Base-by-base conservation (phyloP, 2,329 filamentous ascomycete species). In the Cladophialophora carrionii region DNA sequence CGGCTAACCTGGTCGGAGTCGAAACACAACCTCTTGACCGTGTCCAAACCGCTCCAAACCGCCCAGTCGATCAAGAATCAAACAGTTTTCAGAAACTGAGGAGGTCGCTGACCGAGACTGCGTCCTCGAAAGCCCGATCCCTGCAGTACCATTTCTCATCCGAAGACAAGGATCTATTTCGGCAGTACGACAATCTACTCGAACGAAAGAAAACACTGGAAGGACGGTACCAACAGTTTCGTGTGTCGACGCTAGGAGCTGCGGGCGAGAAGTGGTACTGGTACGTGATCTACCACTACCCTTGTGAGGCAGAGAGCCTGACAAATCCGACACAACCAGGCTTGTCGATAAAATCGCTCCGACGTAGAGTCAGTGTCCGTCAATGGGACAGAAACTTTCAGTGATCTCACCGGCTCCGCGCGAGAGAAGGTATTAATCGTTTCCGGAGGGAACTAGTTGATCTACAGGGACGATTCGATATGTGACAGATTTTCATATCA, bases 191-290 rank as follows among this genome's bases (percentile, higher is more conserved):
- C 59, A 53, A 61, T 12, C 31, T 55, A 24, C 9, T 55, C 24
- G 24, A 31, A 29, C 49, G 26, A 17, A 55, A 61, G 48, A 61
- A 55, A 17, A 43, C 59, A 22, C 37, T 61, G 2, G 32, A 61
- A 20, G 49, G 54, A 24, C 49, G 59, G 24, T 61, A 61, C 17
- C 49, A 46, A 26, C 37, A 48, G 14, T 34, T 61, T 22, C 49
- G 59, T 22, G 37, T 55, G n/a, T 29, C 34, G 7, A 61, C 59
- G 10, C 34, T 61, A 17, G 59, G 43, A 29, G 59, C 49, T 8
- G 59, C 59, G 29, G 59, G 59, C 17, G 51, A 48, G 3, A 61
- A 61, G 49, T 61, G 59, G 59, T 61, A 61, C 59, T 61, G 49
- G 59, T 61, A 61, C 59, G 59, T 61, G 34, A 43, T 55, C 32